A percentile compares a stretch with the other conserved stretches of the same genome.
Evolutionary conservation across 164 flowering plant genomes (phyloP).

Genomic region (Paratinospora sagittata): DNA sequence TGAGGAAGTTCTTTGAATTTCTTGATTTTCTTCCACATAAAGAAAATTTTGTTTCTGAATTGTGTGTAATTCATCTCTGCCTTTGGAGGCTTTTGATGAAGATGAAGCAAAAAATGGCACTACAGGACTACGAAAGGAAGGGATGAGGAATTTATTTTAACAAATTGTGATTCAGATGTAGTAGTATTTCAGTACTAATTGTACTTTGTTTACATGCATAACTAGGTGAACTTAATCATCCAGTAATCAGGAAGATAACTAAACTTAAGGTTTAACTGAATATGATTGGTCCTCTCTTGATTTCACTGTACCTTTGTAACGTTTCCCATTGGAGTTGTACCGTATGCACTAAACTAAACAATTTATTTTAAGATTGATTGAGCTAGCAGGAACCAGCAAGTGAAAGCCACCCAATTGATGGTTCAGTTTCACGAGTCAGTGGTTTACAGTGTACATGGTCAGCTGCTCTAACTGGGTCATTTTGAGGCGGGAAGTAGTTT

Average conservation of each 20-base stretch:
- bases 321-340: neutral
- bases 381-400: too few relatives aligned
- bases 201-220: neutral
- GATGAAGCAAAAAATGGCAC: neutral
- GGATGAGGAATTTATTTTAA: neutral
- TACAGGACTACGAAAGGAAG: neutral
- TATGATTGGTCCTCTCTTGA: neutral
- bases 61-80: neutral
- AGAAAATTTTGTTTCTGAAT: neutral
- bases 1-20: neutral
- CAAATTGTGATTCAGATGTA: too few relatives aligned
- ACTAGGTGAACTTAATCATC: neutral
- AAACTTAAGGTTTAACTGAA: neutral
- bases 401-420: too few relatives aligned
- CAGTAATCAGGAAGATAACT: neutral
- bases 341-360: neutral
- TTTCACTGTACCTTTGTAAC: neutral
- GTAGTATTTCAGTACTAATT: neutral
- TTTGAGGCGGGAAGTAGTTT: too few relatives aligned
- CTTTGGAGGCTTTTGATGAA: neutral
- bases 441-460: too few relatives aligned
- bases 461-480: too few relatives aligned
- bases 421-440: too few relatives aligned
- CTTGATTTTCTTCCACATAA: neutral
- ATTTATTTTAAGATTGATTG: too few relatives aligned